Evolutionary conservation across 352 stramenopile species (phyloP).

Genomic region (Phytophthora colocasiae): DNA sequence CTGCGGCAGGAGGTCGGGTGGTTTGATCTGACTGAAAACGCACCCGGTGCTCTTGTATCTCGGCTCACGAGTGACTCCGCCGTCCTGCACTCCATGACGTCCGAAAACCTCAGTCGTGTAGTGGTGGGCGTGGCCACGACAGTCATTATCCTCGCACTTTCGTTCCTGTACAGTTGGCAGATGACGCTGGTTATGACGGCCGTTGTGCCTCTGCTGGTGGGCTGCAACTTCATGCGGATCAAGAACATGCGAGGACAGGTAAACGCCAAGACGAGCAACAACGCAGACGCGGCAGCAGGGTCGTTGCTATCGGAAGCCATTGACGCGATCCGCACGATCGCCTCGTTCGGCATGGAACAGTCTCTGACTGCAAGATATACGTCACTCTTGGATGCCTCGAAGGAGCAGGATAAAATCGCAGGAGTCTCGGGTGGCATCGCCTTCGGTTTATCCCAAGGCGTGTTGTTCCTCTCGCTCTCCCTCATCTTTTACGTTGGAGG

Average conservation of each 20-base stretch:
- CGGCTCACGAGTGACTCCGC: constrained; percentile 77
- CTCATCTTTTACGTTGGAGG: constrained; percentile 4
- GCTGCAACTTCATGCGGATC: constrained; percentile 45
- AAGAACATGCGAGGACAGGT: constrained; percentile 42
- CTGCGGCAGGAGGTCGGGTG: constrained; percentile 44
- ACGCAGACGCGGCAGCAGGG: constrained; percentile 43
- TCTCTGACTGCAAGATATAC: constrained; percentile 33
- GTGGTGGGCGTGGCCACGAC: constrained; percentile 65
- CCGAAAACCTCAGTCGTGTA: constrained; percentile 63
- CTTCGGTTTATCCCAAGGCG: constrained; percentile 52
- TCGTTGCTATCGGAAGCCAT: constrained; percentile 53
- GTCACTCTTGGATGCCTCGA: constrained; percentile 37
- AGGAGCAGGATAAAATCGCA: constrained; percentile 33
- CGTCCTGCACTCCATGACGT: constrained; percentile 75
- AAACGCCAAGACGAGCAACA: constrained; percentile 52
- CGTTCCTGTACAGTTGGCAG: constrained; percentile 61
- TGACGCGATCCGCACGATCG: constrained; percentile 62
- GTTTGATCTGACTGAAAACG: constrained; percentile 26
- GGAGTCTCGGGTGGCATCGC: constrained; percentile 46
- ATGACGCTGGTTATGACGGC: constrained; percentile 58
- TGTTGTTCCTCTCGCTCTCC: constrained; percentile 42
- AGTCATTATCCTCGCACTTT: constrained; percentile 45
- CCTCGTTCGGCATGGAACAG: constrained; percentile 53
- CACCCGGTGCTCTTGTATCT: constrained; percentile 52
- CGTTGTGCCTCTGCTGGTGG: constrained; percentile 33